These are phyloP conservation scores for Yarrowia deformans DNA, from an alignment of 805 yeast species.

Conservation along the genomic window DNA sequence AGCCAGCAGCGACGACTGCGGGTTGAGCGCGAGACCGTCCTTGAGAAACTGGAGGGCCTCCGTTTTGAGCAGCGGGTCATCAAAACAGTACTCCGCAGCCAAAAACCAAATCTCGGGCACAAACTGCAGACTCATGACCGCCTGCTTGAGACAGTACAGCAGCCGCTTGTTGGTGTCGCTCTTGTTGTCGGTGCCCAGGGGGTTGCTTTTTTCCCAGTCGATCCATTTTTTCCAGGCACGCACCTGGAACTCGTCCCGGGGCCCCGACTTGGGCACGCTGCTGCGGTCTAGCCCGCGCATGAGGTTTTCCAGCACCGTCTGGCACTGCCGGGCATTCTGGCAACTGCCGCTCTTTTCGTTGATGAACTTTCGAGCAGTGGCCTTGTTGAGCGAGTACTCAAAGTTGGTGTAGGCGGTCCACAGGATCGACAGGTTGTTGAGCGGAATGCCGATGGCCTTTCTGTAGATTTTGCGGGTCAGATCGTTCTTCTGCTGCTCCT, in stretches of 20 bases:
- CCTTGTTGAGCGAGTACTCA: constrained; percentile 77
- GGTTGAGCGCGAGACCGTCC: constrained; percentile 68
- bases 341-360: constrained; percentile 83
- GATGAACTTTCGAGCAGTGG: constrained; percentile 83
- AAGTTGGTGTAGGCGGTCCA: constrained; percentile 85
- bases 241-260: constrained; percentile 54
- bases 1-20: constrained; percentile 70
- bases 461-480: constrained; percentile 75
- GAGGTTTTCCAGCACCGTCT: constrained; percentile 70
- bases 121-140: constrained; percentile 66
- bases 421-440: constrained; percentile 71
- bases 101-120: constrained; percentile 80
- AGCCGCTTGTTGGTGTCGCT: constrained; percentile 63
- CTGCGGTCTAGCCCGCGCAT: constrained; percentile 59
- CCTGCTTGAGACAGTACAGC: constrained; percentile 73
- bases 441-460: constrained; percentile 75
- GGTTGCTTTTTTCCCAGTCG: constrained; percentile 77
- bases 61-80: constrained; percentile 47
- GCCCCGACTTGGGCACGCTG: constrained; percentile 47
- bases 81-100: constrained; percentile 55
- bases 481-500: constrained; percentile 81
- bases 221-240: constrained; percentile 76
- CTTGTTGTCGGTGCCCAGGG: constrained; percentile 61
- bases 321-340: constrained; percentile 83
- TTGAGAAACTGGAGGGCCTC: constrained; percentile 56